phyloP scores from a whole-genome alignment of 1,139 yeast species.

The Geotrichum aggregatum region DNA sequence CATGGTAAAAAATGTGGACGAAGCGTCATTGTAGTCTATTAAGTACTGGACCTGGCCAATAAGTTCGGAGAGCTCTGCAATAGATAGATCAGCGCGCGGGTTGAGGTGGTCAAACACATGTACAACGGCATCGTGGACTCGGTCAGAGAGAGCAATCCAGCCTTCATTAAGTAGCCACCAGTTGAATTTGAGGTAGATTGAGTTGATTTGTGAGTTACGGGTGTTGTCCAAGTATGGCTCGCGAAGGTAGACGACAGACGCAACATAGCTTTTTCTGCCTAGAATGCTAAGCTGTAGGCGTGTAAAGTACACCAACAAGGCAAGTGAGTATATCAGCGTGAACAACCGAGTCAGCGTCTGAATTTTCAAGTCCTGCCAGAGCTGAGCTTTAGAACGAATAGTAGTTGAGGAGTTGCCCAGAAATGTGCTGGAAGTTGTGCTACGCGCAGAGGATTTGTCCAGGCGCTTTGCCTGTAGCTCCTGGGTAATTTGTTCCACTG shows the following conservation, averaged over 20 bases:
- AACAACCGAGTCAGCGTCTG: slow-evolving; percentile 68
- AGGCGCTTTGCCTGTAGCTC: slow-evolving; percentile 62
- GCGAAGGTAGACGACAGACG: slow-evolving; percentile 56
- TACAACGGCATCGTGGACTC: slow-evolving; percentile 56
- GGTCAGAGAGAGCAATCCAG: slow-evolving; percentile 56
- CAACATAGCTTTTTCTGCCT: slow-evolving; percentile 80
- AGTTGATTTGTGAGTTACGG: slow-evolving; percentile 50
- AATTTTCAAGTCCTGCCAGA: slow-evolving; percentile 80
- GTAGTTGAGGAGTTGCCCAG: slow-evolving; percentile 11
- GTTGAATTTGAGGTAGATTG: slow-evolving; percentile 77
- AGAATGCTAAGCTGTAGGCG: slow-evolving; percentile 82
- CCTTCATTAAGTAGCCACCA: slow-evolving; percentile 96
- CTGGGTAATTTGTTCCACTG: slow-evolving; percentile 70
- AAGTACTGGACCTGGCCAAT: slow-evolving; percentile 43
- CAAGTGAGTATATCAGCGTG: slow-evolving; percentile 63
- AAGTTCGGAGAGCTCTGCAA: slow-evolving; percentile 55
- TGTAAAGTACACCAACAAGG: slow-evolving; percentile 69
- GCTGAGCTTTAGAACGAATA: slow-evolving; percentile 54
- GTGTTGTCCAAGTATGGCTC: slow-evolving; percentile 47
- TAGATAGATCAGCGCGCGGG: slow-evolving; percentile 67
- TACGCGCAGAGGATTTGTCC: slow-evolving; percentile 27
- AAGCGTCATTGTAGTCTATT: slow-evolving; percentile 36
- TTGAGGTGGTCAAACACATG: slow-evolving; percentile 57
- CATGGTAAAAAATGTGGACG: slow-evolving; percentile 28
- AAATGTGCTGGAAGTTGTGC: slow-evolving; percentile 24